Evolutionary conservation across 192 early-diverging fungal species (phyloP).

Genomic region (Radiomyces spectabilis): DNA sequence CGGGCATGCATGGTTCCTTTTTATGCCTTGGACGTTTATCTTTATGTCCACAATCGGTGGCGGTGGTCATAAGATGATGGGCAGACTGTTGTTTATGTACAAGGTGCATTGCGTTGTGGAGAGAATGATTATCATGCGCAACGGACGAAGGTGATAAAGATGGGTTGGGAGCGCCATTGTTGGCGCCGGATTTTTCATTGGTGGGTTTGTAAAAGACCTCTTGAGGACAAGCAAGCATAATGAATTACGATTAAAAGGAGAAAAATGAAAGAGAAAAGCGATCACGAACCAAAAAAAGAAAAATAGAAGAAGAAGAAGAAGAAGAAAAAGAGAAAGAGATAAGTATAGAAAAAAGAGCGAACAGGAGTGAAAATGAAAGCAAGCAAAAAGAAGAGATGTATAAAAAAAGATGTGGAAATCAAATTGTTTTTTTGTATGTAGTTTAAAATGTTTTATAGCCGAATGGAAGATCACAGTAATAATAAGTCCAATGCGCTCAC

Average conservation of each 20-base stretch:
- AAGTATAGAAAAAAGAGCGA: slow-evolving; percentile 3
- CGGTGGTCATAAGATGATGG: background rate
- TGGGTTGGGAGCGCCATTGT: no score
- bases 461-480: no score
- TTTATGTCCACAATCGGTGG: background rate
- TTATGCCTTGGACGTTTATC: slow-evolving; percentile 7
- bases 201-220: slow-evolving; percentile 22
- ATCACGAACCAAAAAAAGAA: background rate
- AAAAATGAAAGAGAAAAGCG: background rate
- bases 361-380: background rate
- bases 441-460: no score
- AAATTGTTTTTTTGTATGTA: no score
- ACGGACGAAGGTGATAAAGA: no score
- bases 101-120: no score
- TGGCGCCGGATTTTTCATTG: slow-evolving; percentile 1
- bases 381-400: background rate
- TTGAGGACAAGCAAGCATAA: slow-evolving; percentile 25
- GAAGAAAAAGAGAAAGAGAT: background rate
- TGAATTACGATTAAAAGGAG: background rate
- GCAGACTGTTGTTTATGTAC: no score
- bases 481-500: no score
- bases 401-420: background rate
- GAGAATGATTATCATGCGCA: no score
- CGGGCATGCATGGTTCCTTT: background rate
- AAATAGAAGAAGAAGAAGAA: slow-evolving; percentile 2